phyloP scores from a whole-genome alignment of 2,329 filamentous ascomycete genomes.

The Penicillium nordicum region DNA sequence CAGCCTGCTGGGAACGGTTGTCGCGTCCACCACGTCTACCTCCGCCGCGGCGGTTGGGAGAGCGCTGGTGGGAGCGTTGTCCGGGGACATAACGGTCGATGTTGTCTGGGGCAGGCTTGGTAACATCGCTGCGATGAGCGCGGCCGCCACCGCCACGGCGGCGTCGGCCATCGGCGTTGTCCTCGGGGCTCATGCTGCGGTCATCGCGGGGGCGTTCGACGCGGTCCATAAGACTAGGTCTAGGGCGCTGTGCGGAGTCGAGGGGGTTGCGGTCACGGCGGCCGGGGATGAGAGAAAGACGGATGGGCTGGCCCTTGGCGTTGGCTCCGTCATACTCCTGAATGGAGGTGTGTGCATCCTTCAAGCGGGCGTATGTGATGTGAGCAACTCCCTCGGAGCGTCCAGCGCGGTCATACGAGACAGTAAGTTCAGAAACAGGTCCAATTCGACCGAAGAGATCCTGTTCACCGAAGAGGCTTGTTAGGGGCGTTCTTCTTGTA shows the following conservation, averaged over 20 bases:
- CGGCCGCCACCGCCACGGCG: conserved; percentile 40
- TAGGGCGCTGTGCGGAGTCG: conserved; percentile 49
- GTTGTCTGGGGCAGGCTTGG: conserved; percentile 59
- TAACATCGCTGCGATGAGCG: conserved; percentile 53
- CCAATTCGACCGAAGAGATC: conserved; percentile 79
- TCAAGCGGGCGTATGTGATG: conserved; percentile 69
- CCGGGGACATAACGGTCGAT: conserved; percentile 80
- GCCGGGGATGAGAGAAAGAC: conserved; percentile 63
- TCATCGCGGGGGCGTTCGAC: conserved; percentile 49
- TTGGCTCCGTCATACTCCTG: conserved; percentile 84
- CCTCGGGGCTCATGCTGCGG: conserved; percentile 44
- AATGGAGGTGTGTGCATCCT: conserved; percentile 72
- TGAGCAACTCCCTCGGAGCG: conserved; percentile 82
- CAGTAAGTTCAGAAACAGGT: conserved; percentile 62
- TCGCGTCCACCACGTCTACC: conserved; percentile 48
- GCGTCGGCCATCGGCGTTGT: conserved; percentile 32
- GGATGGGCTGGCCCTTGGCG: conserved; percentile 83
- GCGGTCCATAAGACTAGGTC: conserved; percentile 64
- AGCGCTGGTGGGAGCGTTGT: conserved; percentile 41
- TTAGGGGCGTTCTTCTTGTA: background rate
- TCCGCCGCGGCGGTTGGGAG: conserved; percentile 43
- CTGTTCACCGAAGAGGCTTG: conserved; percentile 44
- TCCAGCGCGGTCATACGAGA: conserved; percentile 82
- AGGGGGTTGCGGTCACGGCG: conserved; percentile 45
- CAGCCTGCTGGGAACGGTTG: conserved; percentile 27